These are phyloP conservation scores for Sapria himalayana DNA, from an alignment of 345 rosid genomes.

Conservation along the genomic window DNA sequence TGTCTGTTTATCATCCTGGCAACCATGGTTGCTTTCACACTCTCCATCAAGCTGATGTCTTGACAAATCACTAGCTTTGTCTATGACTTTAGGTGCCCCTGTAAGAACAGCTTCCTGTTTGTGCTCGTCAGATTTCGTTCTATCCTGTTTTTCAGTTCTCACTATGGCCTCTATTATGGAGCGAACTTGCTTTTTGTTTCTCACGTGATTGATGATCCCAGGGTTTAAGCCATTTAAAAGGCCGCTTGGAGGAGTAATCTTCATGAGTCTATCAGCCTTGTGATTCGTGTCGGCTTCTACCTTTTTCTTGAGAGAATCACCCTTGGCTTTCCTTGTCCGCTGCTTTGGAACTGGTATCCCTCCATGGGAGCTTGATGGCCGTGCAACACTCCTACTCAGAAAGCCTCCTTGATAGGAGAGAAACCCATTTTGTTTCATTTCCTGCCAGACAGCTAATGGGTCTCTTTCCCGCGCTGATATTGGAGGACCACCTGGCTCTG, in stretches of 20 bases:
- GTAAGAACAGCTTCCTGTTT: constrained; percentile 13
- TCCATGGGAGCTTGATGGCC: constrained; percentile 29
- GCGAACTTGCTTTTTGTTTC: constrained; percentile 76
- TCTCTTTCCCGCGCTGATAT: constrained; percentile 31
- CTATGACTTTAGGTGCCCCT: constrained; percentile 16
- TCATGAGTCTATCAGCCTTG: constrained; percentile 56
- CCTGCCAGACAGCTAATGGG: constrained; percentile 52
- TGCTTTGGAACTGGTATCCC: constrained; percentile 48
- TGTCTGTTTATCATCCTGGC: constrained; percentile 22
- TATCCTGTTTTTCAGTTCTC: constrained; percentile 27
- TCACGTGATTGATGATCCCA: constrained; percentile 76
- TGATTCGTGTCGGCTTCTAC: constrained; percentile 59
- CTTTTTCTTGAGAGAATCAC: constrained; percentile 32
- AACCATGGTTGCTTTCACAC: constrained; percentile 16
- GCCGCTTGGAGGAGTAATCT: constrained; percentile 82
- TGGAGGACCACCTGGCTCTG: constrained; percentile 58
- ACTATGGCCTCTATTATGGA: constrained; percentile 70
- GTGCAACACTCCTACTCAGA: too few relatives aligned
- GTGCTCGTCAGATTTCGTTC: too few relatives aligned
- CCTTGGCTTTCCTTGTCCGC: constrained; percentile 39
- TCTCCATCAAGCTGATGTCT: constrained; percentile 10
- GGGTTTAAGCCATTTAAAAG: constrained; percentile 73
- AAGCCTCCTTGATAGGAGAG: constrained; percentile 33
- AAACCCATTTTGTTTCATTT: constrained; percentile 80
- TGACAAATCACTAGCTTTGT: constrained; percentile 14